These are phyloP conservation scores for Papiliotrema laurentii DNA, from an alignment of 1,284 basidiomycete species.

Conservation along the genomic window DNA sequence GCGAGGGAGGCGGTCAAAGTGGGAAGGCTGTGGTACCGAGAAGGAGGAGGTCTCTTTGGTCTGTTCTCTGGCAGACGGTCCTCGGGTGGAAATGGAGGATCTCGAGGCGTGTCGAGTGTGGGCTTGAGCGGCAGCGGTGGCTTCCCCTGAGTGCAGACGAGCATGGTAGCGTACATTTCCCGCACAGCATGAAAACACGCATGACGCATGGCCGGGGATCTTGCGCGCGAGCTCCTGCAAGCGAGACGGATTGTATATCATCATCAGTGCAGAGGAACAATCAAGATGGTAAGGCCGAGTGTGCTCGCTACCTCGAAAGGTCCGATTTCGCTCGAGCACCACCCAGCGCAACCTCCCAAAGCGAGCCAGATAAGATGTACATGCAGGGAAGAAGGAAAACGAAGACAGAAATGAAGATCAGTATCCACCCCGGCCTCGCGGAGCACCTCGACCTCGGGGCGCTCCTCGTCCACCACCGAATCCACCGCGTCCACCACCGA, in stretches of 20 bases:
- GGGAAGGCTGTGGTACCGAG: conserved; percentile 53
- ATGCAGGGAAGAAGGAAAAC: conserved; percentile 4
- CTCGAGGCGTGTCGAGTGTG: conserved; percentile 30
- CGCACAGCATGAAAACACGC: too few species aligned
- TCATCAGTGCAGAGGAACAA: too few species aligned
- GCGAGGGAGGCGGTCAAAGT: conserved; percentile 76
- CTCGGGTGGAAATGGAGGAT: conserved; percentile 5
- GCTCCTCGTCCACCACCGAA: conserved; percentile 51
- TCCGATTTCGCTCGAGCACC: too few species aligned
- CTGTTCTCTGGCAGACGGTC: conserved; percentile 13
- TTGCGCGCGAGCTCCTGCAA: too few species aligned
- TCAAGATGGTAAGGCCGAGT: too few species aligned
- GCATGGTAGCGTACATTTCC: too few species aligned
- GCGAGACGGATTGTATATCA: too few species aligned
- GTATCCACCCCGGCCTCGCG: conserved; percentile 24
- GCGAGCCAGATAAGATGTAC: not conserved
- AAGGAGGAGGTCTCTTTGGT: conserved; percentile 21
- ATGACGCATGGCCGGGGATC: too few species aligned
- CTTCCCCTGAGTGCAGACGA: not conserved
- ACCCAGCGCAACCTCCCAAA: not conserved
- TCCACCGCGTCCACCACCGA: conserved; percentile 51
- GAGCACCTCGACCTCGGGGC: conserved; percentile 38
- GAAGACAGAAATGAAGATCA: not conserved
- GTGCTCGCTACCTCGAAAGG: too few species aligned
- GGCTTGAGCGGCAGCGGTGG: conserved; percentile 34